Evolutionary conservation across 768 basidiomycete genomes (phyloP), one percentile per base, ranked within the genome.

Genomic region (Asterophora lycoperdoides): DNA sequence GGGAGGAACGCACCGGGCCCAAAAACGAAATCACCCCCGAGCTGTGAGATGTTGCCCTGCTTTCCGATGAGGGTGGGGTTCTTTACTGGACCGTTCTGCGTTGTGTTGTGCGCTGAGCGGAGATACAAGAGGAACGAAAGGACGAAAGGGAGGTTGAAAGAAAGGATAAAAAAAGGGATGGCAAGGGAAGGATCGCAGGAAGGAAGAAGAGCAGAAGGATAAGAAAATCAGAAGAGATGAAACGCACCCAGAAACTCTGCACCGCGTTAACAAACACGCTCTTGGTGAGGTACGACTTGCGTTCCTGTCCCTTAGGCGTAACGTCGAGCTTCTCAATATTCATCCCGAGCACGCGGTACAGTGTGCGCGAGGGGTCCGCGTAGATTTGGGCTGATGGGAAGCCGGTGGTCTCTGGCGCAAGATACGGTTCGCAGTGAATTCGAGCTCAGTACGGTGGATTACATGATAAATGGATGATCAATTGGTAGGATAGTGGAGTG

Each of bases 271-370:
- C 46, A 8, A 74, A 23, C 3, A 47, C 19, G 9, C 71, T 56
- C 11, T 57, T 55, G 0, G 60, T 65, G 13, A 81, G 47, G 55
- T 84, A 84, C 50, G 73, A 77, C 37, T 66, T 68, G 44, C 66
- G 74, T 52, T 67, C 23, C 53, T 77, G 62, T 2, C 69, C 73
- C 0, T 71, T 54, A 0, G 82, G 81, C 0, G 80, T 78, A 8
- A 28, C 47, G 5, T 63, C 61, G 2, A 81, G 62, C 9, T 51
- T 74, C 57, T 84, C 76, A 2, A 71, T 61, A 3, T 73, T 78
- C 74, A 89, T 79, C 1, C 83, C 85, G 0, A 90, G 71, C 0
- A 69, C 67, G 19, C 66, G 72, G 58, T 83, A 89, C 0, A 91
- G 65, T 19, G 68, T 60, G 4, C 84, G 73, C 0, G 71, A 69